Evolutionary conservation across 768 basidiomycete genomes (phyloP), one percentile per base, ranked within the genome.

Genomic region (Clitopilus passeckerianus): DNA sequence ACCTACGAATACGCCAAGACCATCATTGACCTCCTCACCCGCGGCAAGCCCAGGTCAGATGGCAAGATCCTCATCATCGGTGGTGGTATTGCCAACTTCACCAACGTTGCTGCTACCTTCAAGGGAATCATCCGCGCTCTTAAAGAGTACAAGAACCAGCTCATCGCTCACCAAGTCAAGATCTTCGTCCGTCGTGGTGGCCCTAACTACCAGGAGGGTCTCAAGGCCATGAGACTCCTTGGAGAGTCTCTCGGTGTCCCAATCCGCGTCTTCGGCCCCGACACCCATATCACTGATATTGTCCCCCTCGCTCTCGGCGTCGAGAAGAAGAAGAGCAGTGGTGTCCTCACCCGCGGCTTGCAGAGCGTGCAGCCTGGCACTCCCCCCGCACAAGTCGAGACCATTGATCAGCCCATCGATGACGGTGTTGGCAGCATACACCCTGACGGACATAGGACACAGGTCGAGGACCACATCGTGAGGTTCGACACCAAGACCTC

Each of bases 1-100:
- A 99, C 96, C 0, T 98, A 97, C 74, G 97, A 99, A 74, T 98
- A 99, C 69, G 96, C 97, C 61, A 98, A 98, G 83, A 98, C 97
- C 24, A 95, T 98, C 73, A 78, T 98, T 70, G 95, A 98, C 73
- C 79, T 99, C 61, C 93, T 98, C 74, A 98, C 93, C 46, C 94
- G 96, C 60, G 95, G 95, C 53, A 76, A 81, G 22, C 87, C 91
- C 54, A 82, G 85, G 66, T 80, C 88, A 56, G 80, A 97, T 55
- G 97, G 97, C 80, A 99, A 99, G 79, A 86, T 98, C 72, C 90
- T 98, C 75, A 97, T 99, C 83, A 97, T 99, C 65, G 97, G 96
- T 75, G 97, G 97, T 76, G 96, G 96, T 78, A 97, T 97, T 63
- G 97, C 97, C 79, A 99, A 99, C 86, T 99, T 99, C 80, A 98